Percentiles rank a stretch among this genome's conserved stretches.
These are phyloP conservation scores for Podospora pseudoanserina DNA, from an alignment of 495 filamentous ascomycete genomes.

Conservation along the genomic window DNA sequence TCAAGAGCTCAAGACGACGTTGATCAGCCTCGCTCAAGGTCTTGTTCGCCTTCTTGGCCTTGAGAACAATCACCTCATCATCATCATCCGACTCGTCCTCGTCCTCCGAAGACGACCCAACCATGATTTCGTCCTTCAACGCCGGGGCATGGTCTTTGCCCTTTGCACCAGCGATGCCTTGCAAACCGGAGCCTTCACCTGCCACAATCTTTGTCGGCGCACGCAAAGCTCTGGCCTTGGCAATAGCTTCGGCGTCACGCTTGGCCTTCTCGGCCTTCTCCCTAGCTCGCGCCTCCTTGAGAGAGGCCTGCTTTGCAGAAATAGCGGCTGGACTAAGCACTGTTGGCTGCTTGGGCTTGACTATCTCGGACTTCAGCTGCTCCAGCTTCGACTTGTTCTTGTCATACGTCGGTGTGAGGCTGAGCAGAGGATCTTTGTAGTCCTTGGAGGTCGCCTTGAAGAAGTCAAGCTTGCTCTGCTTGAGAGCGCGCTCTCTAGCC, in stretches of 20 bases:
- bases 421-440: conserved; percentile 40
- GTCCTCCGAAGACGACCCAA: conserved; percentile 75
- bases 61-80: conserved; percentile 41
- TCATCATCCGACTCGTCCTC: conserved; percentile 58
- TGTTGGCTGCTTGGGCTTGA: conserved; percentile 25
- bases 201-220: conserved; percentile 55
- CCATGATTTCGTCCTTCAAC: conserved; percentile 80
- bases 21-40: conserved; percentile 51
- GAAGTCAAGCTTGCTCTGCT: conserved; percentile 63
- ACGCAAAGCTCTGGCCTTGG: conserved; percentile 58
- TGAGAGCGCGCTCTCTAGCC: conserved; percentile 45
- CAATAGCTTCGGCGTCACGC: conserved; percentile 63
- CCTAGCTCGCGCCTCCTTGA: conserved; percentile 65
- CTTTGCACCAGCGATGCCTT: conserved; percentile 64
- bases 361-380: conserved; percentile 10
- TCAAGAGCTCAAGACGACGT: conserved; percentile 44
- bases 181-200: conserved; percentile 74
- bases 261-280: conserved; percentile 73
- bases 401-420: conserved; percentile 36
- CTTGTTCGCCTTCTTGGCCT: conserved; percentile 45
- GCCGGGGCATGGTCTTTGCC: conserved; percentile 66
- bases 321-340: conserved; percentile 38
- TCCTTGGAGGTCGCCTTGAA: conserved; percentile 31
- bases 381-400: conserved; percentile 33
- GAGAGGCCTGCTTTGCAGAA: conserved; percentile 40